Base-by-base conservation (phyloP, 257 asterid species). In the Solanum appendiculatum region DNA sequence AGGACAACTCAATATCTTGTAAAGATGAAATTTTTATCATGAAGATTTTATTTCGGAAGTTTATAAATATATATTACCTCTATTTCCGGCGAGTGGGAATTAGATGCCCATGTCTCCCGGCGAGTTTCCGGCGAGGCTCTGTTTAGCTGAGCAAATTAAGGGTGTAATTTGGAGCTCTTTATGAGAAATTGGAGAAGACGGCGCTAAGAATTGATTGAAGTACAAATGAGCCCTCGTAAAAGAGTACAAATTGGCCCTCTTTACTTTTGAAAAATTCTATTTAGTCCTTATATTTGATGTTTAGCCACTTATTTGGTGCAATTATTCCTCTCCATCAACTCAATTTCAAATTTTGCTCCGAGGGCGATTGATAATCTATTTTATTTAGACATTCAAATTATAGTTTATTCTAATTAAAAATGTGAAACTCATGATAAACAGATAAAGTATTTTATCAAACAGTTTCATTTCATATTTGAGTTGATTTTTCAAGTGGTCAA, bases 401-500 rank as follows among this genome's bases (percentile, higher is more conserved):
- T 51, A 51, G 6, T 18, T 51, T 51, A 6, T 51, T 51, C 9
- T 51, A 51, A 51, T 51, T 16, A 16, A 51, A 51, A 1, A 5
- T 51, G 16, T 16, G 3, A 51, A 51, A 51, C 9, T 16, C 9
- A 16, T 51, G 23, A 18, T 51, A 51, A 51, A 2, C 3, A 3
- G n/a, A 6, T 51, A 51, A 46, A 46, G 4, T 44, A 44, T 44
- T 51, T 7, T 16, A 51, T 16, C 16, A 51, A 51, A n/a, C 3
- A 51, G 3, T 18, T 51, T 51, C 3, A 16, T 6, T 51, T 51
- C 23, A 48, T 14, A 48, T 13, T 46, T 1, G 56, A 2, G n/a
- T 51, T 16, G 4, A 51, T 51, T 51, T 18, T 0, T 51, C 2
- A 16, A 0, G 0, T 16, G 2, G 1, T 16, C 6, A 51, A 8